A percentile compares a stretch with the other conserved stretches of the same genome.
These are phyloP conservation scores for Chloris gayana DNA, from an alignment of 176 grass and related monocot species.

Conservation along the genomic window DNA sequence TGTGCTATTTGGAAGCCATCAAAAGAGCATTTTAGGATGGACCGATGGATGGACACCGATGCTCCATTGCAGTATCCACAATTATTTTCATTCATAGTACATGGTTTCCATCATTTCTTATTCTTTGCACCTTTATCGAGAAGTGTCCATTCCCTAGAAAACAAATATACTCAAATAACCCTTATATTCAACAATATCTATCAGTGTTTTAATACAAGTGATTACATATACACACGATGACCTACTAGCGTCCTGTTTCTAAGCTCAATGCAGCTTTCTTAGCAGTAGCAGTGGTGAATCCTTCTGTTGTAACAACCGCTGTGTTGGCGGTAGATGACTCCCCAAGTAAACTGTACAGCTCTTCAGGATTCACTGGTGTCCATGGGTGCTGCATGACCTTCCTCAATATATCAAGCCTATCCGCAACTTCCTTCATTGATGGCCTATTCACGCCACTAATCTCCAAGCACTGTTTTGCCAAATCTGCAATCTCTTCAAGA, in stretches of 20 bases:
- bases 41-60: too few species aligned
- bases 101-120: too few species aligned
- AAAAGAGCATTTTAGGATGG: too few species aligned
- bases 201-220: too few species aligned
- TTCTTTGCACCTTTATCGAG: too few species aligned
- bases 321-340: background rate
- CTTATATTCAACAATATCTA: too few species aligned
- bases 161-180: too few species aligned
- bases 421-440: background rate
- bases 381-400: conserved; percentile 27
- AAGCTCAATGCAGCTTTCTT: background rate
- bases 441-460: background rate
- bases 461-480: background rate
- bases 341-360: conserved; percentile 10
- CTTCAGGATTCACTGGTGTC: background rate
- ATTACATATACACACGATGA: too few species aligned
- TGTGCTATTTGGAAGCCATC: too few species aligned
- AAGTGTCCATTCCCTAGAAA: too few species aligned
- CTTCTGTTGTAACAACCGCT: background rate
- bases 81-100: too few species aligned
- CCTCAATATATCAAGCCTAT: background rate
- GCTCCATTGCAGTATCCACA: too few species aligned
- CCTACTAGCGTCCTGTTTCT: background rate
- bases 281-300: conserved; percentile 1
- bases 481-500: background rate